These are phyloP conservation scores for Ceratobasidium sp. DNA, from an alignment of 1,284 basidiomycete genomes.

Conservation along the genomic window DNA sequence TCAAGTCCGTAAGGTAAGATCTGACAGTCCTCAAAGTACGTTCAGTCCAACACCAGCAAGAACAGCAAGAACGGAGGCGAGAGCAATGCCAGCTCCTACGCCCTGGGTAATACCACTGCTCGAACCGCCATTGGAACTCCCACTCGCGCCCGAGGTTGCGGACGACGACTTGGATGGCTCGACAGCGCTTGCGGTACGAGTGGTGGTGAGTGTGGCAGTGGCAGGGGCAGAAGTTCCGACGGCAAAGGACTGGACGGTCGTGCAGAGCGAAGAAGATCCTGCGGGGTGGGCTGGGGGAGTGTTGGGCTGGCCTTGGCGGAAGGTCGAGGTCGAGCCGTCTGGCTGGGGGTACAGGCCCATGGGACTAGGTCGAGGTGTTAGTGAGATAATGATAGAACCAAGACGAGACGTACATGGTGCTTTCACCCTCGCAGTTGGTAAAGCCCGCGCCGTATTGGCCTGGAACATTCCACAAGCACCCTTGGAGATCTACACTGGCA, in stretches of 20 bases:
- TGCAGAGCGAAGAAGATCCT: conserved; percentile 37
- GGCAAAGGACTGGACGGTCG: conserved; percentile 31
- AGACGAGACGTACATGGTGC: conserved; percentile 23
- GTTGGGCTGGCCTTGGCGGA: conserved; percentile 50
- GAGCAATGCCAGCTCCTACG: too few relatives aligned
- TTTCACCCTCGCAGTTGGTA: conserved; percentile 52
- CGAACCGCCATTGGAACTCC: too few relatives aligned
- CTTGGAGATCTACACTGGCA: conserved; percentile 53
- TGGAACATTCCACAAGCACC: conserved; percentile 47
- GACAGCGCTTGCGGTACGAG: neutral
- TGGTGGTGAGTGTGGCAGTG: neutral
- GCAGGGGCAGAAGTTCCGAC: conserved; percentile 22
- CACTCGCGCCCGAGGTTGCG: too few relatives aligned
- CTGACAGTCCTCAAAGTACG: too few relatives aligned
- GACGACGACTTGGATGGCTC: too few relatives aligned
- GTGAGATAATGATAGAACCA: neutral
- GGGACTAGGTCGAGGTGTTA: conserved; percentile 10
- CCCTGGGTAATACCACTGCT: too few relatives aligned
- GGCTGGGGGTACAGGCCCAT: conserved; percentile 48
- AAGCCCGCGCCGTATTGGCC: conserved; percentile 53
- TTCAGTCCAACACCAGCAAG: too few relatives aligned
- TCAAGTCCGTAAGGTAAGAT: too few relatives aligned
- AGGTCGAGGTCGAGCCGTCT: conserved; percentile 48
- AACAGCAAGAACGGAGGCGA: too few relatives aligned
- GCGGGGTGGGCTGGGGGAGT: conserved; percentile 49